A percentile compares a stretch with the other conserved stretches of the same genome.
Conservation (phyloP, 2,329 filamentous ascomycete genomes). For the Cyanodermella asteris region DNA sequence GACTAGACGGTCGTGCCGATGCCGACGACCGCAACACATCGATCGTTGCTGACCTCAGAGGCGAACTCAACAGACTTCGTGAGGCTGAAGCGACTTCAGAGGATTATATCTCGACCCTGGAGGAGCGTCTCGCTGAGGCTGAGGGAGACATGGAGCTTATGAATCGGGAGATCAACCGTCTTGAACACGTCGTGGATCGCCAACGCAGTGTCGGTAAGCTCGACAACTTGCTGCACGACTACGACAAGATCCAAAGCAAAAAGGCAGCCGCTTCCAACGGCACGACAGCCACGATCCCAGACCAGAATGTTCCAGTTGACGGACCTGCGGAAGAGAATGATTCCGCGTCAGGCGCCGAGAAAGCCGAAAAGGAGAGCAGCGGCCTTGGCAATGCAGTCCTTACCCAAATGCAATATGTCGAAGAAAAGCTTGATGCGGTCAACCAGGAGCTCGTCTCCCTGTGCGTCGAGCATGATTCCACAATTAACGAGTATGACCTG, state of each 20-base stretch:
- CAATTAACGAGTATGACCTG: constrained; percentile 56
- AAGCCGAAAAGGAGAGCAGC: constrained; percentile 37
- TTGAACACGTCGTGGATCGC: constrained; percentile 87
- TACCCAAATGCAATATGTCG: constrained; percentile 65
- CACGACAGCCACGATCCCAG: constrained; percentile 10
- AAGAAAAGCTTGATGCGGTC: constrained; percentile 78
- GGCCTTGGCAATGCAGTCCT: too few species aligned
- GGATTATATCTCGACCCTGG: constrained; percentile 91
- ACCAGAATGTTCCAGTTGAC: too few species aligned
- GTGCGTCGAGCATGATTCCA: constrained; percentile 71
- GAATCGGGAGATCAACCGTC: constrained; percentile 83
- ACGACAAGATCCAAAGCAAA: constrained; percentile 56
- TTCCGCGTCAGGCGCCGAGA: constrained; percentile 11
- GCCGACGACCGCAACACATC: constrained; percentile 84
- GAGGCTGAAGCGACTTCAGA: constrained; percentile 82
- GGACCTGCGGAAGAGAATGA: too few species aligned
- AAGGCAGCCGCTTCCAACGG: constrained; percentile 28
- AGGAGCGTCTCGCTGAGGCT: constrained; percentile 83
- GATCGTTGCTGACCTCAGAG: constrained; percentile 68
- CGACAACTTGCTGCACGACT: constrained; percentile 74
- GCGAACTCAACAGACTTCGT: constrained; percentile 67
- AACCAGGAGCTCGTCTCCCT: constrained; percentile 83
- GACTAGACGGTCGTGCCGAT: constrained; percentile 71
- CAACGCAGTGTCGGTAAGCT: constrained; percentile 88
- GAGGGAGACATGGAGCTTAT: constrained; percentile 93